Percentiles rank a stretch among this genome's conserved stretches.
Conservation (phyloP, 2,329 filamentous ascomycete genomes). For the Trichoderma pleuroti region DNA sequence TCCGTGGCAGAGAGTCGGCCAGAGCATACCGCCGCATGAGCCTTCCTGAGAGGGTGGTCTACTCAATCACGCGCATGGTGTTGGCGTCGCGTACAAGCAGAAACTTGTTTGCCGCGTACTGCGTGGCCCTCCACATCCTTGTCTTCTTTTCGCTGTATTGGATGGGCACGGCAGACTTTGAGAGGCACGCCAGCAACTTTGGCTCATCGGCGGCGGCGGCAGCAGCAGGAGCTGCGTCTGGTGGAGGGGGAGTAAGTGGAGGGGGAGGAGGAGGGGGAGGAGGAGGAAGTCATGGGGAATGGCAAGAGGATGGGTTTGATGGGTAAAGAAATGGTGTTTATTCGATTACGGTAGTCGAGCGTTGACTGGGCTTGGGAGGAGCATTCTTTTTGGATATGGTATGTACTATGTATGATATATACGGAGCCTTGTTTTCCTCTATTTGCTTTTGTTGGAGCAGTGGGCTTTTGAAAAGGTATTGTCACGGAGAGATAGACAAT, state of each 20-base stretch:
- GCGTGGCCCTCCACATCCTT: conserved; percentile 80
- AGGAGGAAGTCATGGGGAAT: conserved; percentile 47
- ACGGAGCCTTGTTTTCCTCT: background rate
- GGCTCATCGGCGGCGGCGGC: conserved; percentile 46
- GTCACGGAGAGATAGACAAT: background rate
- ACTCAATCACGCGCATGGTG: conserved; percentile 86
- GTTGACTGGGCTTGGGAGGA: background rate
- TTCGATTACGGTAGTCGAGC: background rate
- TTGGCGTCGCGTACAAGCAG: conserved; percentile 85
- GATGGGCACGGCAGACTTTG: conserved; percentile 67
- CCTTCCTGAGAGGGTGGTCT: conserved; percentile 82
- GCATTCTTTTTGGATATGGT: conserved; percentile 3
- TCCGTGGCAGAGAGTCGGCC: conserved; percentile 87
- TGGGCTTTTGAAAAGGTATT: background rate
- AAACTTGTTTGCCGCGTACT: conserved; percentile 91
- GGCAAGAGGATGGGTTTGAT: conserved; percentile 62
- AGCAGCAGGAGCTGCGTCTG: conserved; percentile 38
- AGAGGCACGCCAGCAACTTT: conserved; percentile 56
- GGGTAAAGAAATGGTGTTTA: conserved; percentile 29
- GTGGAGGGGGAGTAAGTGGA: conserved; percentile 22
- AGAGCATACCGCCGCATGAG: conserved; percentile 92
- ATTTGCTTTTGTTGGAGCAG: background rate
- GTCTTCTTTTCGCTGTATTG: conserved; percentile 86
- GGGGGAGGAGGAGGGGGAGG: conserved; percentile 22
- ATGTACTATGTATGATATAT: conserved; percentile 7